Conservation (phyloP, 371 early-diverging fungal species). For the Lichtheimia ramosa region DNA sequence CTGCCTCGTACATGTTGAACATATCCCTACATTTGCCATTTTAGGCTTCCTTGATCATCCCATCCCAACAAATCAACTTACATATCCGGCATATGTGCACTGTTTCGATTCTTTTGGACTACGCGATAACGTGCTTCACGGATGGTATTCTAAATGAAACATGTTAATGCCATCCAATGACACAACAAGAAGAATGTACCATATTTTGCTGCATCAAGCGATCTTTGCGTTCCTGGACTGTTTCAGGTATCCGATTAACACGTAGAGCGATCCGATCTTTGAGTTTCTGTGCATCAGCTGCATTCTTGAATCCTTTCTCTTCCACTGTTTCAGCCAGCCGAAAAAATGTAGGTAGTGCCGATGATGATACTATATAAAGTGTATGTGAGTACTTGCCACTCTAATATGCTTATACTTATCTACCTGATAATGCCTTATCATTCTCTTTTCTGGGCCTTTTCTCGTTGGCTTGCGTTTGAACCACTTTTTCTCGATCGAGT, state of each 20-base stretch:
- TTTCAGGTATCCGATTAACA: conserved; percentile 33
- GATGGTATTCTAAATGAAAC: conserved; percentile 30
- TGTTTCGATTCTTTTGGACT: conserved; percentile 50
- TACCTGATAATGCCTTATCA: conserved; percentile 5
- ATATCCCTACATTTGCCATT: conserved; percentile 23
- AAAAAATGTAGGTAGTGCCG: conserved; percentile 53
- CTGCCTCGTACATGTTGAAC: conserved; percentile 69
- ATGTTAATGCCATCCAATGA: neutral
- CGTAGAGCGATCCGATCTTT: conserved; percentile 56
- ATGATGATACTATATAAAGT: conserved; percentile 31
- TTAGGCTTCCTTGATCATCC: neutral
- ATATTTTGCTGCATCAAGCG: conserved; percentile 33
- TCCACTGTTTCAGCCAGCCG: conserved; percentile 68
- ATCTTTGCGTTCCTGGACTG: conserved; percentile 33
- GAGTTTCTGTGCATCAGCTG: conserved; percentile 51
- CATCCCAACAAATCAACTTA: neutral
- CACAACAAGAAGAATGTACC: conserved; percentile 12
- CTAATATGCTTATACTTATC: neutral
- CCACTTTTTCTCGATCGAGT: conserved; percentile 18
- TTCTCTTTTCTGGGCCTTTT: conserved; percentile 23
- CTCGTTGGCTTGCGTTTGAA: conserved; percentile 29
- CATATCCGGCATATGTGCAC: neutral
- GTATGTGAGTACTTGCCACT: no score
- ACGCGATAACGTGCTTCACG: conserved; percentile 62
- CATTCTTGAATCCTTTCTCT: conserved; percentile 53